These are phyloP conservation scores for Marasmius tenuissimus DNA, from an alignment of 1,284 basidiomycete genomes.

Conservation along the genomic window DNA sequence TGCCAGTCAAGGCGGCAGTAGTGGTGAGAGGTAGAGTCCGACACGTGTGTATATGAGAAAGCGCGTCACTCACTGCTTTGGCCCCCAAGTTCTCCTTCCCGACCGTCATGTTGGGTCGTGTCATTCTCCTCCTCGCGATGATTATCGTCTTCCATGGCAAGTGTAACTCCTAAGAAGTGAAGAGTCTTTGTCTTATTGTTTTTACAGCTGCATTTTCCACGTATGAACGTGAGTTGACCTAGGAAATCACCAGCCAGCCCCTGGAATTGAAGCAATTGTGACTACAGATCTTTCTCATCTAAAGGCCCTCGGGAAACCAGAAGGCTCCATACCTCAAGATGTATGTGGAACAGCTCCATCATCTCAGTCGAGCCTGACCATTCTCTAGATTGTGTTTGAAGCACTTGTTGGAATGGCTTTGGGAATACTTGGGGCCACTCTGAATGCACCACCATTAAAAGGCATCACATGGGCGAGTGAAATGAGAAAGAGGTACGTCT, in stretches of 20 bases:
- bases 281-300: constrained; percentile 66
- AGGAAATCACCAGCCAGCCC: background rate
- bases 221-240: constrained; percentile 58
- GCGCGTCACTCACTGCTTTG: background rate
- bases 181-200: constrained; percentile 2
- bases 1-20: constrained; percentile 2
- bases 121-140: constrained; percentile 44
- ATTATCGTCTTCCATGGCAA: constrained; percentile 53
- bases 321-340: constrained; percentile 61
- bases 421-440: constrained; percentile 69
- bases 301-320: constrained; percentile 71
- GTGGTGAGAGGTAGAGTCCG: background rate
- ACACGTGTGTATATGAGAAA: constrained; percentile 7
- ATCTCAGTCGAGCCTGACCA: background rate
- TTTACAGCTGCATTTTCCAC: constrained; percentile 41
- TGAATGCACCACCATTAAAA: constrained; percentile 68
- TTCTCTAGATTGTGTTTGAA: constrained; percentile 68
- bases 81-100: background rate
- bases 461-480: constrained; percentile 90
- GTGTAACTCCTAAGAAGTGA: constrained; percentile 8
- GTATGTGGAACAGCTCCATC: constrained; percentile 36
- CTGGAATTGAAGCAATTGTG: background rate
- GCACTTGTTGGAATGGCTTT: constrained; percentile 63
- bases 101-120: constrained; percentile 41
- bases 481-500: constrained; percentile 75